phyloP scores from a whole-genome alignment of 2,329 filamentous ascomycete genomes.

The Ploettnerulaceae sp. region DNA sequence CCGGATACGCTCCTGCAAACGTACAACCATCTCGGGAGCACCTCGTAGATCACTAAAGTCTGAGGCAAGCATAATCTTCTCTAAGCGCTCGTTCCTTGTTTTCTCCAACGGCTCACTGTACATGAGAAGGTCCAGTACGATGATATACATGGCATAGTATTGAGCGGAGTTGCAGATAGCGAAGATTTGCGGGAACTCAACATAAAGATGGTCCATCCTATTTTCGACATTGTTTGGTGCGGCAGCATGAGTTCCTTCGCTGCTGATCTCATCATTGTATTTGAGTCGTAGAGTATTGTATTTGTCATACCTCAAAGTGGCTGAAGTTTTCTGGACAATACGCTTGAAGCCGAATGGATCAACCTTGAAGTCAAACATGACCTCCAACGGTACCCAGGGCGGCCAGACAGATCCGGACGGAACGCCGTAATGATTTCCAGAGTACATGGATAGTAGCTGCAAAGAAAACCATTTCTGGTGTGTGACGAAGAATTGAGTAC shows the following conservation, averaged over 20 bases:
- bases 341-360: conserved; percentile 98
- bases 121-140: conserved; percentile 89
- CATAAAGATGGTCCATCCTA: conserved; percentile 93
- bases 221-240: conserved; percentile 59
- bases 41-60: conserved; percentile 97
- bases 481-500: conserved; percentile 95
- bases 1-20: conserved; percentile 84
- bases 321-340: conserved; percentile 94
- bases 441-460: conserved; percentile 85
- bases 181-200: conserved; percentile 90
- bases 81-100: conserved; percentile 87
- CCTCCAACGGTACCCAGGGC: conserved; percentile 96
- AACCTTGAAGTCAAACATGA: conserved; percentile 93
- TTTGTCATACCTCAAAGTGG: conserved; percentile 91
- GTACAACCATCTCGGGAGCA: conserved; percentile 86
- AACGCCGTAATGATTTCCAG: conserved; percentile 87
- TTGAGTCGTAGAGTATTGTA: conserved; percentile 96
- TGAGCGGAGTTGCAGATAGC: conserved; percentile 96
- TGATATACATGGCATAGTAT: conserved; percentile 98
- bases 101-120: conserved; percentile 97
- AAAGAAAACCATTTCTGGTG: conserved; percentile 86
- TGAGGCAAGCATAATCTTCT: conserved; percentile 98
- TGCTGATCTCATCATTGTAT: conserved; percentile 83
- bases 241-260: conserved; percentile 49
- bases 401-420: conserved; percentile 85